phyloP scores from a whole-genome alignment of 2,329 filamentous ascomycete genomes.

The Colletotrichum abscissum region DNA sequence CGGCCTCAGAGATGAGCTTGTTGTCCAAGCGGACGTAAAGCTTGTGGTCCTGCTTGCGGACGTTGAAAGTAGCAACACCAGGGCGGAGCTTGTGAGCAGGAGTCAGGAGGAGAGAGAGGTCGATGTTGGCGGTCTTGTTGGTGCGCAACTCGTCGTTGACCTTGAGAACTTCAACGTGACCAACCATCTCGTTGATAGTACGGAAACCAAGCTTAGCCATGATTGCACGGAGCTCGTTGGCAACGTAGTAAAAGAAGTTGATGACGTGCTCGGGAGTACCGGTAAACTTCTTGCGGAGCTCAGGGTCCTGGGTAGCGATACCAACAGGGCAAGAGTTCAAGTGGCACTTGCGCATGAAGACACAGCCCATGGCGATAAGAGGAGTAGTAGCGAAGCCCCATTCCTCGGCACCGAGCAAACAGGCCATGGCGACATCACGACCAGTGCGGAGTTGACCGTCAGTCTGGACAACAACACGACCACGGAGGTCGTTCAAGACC shows the following conservation, averaged over 20 bases:
- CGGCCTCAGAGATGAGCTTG: constrained; percentile 95
- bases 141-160: constrained; percentile 90
- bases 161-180: constrained; percentile 86
- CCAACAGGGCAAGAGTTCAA: constrained; percentile 87
- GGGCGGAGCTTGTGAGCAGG: constrained; percentile 96
- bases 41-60: constrained; percentile 96
- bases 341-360: constrained; percentile 89
- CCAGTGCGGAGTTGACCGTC: constrained; percentile 95
- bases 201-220: constrained; percentile 97
- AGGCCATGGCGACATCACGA: constrained; percentile 93
- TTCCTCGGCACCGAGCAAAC: constrained; percentile 95
- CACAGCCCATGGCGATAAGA: constrained; percentile 95
- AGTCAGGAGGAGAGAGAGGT: constrained; percentile 90
- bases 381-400: constrained; percentile 97
- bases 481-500: constrained; percentile 94
- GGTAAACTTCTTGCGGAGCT: constrained; percentile 91
- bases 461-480: constrained; percentile 94
- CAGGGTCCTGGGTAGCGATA: constrained; percentile 96
- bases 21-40: constrained; percentile 95
- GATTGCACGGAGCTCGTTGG: constrained; percentile 95
- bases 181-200: constrained; percentile 98
- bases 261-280: constrained; percentile 96
- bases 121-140: constrained; percentile 91
- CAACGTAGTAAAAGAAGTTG: constrained; percentile 98
- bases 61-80: constrained; percentile 95